Conservation (phyloP, 495 filamentous ascomycete genomes). For the Penicillium herquei region DNA sequence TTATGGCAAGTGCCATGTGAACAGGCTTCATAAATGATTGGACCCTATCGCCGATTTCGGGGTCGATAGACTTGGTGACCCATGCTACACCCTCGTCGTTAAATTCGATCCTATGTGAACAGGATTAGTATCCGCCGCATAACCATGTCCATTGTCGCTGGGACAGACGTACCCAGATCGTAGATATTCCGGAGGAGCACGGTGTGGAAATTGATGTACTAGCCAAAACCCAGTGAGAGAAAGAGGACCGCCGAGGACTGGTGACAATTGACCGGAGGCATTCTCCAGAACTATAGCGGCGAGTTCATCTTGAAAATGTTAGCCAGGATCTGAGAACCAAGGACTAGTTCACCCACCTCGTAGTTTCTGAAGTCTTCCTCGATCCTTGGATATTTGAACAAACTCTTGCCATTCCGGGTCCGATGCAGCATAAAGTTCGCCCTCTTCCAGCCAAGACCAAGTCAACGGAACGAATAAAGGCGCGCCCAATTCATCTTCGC, state of each 20-base stretch:
- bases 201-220: conserved; percentile 56
- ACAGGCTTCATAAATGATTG: conserved; percentile 34
- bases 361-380: conserved; percentile 43
- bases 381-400: conserved; percentile 54
- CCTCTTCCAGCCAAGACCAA: conserved; percentile 48
- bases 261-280: conserved; percentile 33
- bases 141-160: background rate
- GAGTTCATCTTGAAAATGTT: conserved; percentile 44
- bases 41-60: conserved; percentile 34
- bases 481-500: conserved; percentile 36
- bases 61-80: conserved; percentile 43
- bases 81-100: conserved; percentile 50
- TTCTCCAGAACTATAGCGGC: conserved; percentile 39
- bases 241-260: conserved; percentile 48
- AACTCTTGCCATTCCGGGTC: conserved; percentile 75
- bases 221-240: conserved; percentile 55
- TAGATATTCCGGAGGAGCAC: conserved; percentile 59
- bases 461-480: conserved; percentile 64
- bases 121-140: conserved; percentile 11
- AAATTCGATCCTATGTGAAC: conserved; percentile 52
- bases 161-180: conserved; percentile 52
- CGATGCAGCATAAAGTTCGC: conserved; percentile 53
- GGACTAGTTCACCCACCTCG: conserved; percentile 42
- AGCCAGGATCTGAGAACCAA: background rate
- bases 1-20: conserved; percentile 34